Conservation (phyloP, 306 rosid genomes). For the Cicer pinnatifidum region DNA sequence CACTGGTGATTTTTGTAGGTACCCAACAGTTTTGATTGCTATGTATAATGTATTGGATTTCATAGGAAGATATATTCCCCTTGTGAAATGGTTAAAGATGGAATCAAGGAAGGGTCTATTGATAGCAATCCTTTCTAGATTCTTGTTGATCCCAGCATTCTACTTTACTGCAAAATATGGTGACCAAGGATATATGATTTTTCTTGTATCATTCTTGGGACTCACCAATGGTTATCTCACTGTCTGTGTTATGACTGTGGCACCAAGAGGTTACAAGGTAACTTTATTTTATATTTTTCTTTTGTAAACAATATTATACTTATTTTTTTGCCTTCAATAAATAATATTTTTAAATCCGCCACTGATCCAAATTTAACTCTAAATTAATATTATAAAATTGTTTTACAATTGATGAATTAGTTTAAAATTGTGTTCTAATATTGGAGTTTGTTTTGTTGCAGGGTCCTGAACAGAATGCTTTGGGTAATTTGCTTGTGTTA, state of each 20-base stretch:
- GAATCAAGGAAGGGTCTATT: slow-evolving; percentile 72
- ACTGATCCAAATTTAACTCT: too few relatives aligned
- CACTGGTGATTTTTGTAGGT: slow-evolving; percentile 58
- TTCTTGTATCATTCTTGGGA: slow-evolving; percentile 71
- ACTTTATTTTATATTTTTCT: background rate
- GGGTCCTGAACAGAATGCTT: slow-evolving; percentile 95
- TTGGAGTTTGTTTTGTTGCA: slow-evolving; percentile 37
- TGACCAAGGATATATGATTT: slow-evolving; percentile 85
- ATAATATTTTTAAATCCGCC: too few relatives aligned
- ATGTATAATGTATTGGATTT: slow-evolving; percentile 68
- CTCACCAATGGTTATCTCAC: slow-evolving; percentile 80
- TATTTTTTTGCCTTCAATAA: too few relatives aligned
- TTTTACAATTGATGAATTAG: background rate
- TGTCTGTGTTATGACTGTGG: slow-evolving; percentile 75
- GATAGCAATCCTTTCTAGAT: slow-evolving; percentile 52
- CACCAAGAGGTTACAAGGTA: slow-evolving; percentile 82
- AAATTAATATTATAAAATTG: too few relatives aligned
- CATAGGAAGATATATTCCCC: slow-evolving; percentile 71
- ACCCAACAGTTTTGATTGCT: slow-evolving; percentile 69
- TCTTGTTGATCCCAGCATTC: slow-evolving; percentile 75
- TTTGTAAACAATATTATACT: too few relatives aligned
- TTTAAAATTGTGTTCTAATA: background rate
- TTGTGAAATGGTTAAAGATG: slow-evolving; percentile 59
- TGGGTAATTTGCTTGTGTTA: slow-evolving; percentile 80
- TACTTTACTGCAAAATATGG: slow-evolving; percentile 84